These are phyloP conservation scores for Trichoderma sp. DNA, from an alignment of 2,329 filamentous ascomycete species.

Conservation along the genomic window DNA sequence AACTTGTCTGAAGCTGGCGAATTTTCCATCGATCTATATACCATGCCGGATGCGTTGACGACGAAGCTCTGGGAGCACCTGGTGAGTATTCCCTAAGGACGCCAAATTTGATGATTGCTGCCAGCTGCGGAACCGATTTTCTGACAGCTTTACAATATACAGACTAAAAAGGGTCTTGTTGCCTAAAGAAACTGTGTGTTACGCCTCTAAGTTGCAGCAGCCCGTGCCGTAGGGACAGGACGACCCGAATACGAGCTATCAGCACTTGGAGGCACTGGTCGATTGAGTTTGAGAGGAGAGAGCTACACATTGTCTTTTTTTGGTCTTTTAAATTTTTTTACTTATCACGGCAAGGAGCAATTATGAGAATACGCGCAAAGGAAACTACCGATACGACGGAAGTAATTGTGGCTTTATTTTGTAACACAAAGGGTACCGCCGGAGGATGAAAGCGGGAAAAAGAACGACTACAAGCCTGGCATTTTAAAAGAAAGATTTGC, in stretches of 20 bases:
- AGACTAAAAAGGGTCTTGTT: conserved; percentile 50
- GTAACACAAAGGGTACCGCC: conserved; percentile 5
- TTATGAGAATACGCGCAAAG: conserved; percentile 1
- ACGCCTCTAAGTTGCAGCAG: background rate
- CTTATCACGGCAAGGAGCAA: conserved; percentile 22
- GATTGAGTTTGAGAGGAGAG: background rate
- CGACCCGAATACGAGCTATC: background rate
- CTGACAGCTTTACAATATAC: background rate
- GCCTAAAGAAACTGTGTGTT: conserved; percentile 34
- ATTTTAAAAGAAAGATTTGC: background rate
- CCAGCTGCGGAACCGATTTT: background rate
- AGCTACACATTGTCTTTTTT: conserved; percentile 8
- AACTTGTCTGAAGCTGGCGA: conserved; percentile 71
- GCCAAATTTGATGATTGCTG: background rate
- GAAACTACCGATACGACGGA: conserved; percentile 3
- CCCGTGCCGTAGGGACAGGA: background rate
- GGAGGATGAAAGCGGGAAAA: background rate
- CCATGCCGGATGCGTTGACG: conserved; percentile 85
- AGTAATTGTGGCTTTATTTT: conserved; percentile 12
- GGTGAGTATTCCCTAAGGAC: conserved; percentile 43
- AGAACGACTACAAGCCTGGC: background rate
- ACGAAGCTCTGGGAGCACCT: conserved; percentile 95
- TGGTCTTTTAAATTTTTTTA: background rate
- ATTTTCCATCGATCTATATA: conserved; percentile 97
- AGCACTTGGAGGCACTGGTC: background rate